Conservation (phyloP, 2,329 filamentous ascomycete genomes). For the Eurotiales sp. region DNA sequence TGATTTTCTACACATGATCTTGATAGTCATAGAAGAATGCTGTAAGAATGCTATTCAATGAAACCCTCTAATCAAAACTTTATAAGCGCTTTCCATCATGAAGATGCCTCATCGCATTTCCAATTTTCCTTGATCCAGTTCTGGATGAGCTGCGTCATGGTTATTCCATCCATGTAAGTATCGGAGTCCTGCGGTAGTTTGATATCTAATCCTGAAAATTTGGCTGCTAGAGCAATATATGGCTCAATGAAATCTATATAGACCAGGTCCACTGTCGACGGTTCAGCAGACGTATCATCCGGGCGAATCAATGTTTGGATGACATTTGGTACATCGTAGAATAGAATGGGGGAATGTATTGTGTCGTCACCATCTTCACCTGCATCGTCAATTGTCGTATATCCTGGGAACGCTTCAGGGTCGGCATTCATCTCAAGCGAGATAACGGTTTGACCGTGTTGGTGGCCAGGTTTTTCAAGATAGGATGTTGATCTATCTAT, state of each 20-base stretch:
- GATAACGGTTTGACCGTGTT: slow-evolving; percentile 27
- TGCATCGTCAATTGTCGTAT: slow-evolving; percentile 83
- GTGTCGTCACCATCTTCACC: slow-evolving; percentile 88
- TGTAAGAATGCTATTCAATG: background rate
- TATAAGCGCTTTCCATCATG: background rate
- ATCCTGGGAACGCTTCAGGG: slow-evolving; percentile 62
- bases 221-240: slow-evolving; percentile 73
- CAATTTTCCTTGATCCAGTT: slow-evolving; percentile 58
- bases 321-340: slow-evolving; percentile 78
- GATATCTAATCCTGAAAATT: slow-evolving; percentile 53
- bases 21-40: background rate
- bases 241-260: slow-evolving; percentile 89
- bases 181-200: slow-evolving; percentile 47
- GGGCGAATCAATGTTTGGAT: slow-evolving; percentile 66
- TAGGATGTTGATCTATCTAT: background rate
- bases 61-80: background rate
- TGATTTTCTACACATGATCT: background rate
- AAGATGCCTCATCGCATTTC: slow-evolving; percentile 31
- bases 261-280: slow-evolving; percentile 76
- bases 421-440: slow-evolving; percentile 27
- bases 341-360: slow-evolving; percentile 68
- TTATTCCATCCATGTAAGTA: slow-evolving; percentile 51
- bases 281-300: slow-evolving; percentile 36
- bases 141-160: slow-evolving; percentile 56
- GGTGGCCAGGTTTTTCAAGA: background rate